phyloP scores from a whole-genome alignment of 345 rosid species.

The Acer yangbiense region DNA sequence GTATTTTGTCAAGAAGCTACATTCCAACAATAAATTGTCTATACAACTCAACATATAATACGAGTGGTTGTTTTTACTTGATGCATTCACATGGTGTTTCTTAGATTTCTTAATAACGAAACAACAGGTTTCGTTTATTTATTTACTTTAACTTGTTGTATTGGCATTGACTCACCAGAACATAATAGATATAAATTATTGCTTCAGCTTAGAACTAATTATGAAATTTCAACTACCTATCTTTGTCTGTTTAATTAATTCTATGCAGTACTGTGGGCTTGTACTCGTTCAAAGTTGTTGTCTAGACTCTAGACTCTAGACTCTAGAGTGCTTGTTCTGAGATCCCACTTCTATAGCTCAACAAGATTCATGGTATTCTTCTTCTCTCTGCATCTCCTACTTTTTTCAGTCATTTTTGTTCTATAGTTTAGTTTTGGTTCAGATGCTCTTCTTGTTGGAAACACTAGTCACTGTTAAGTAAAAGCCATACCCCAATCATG shows the following conservation, averaged over 20 bases:
- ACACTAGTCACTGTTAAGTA: too few relatives aligned
- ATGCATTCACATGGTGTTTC: conserved; percentile 37
- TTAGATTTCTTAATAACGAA: neutral
- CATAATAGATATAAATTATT: conserved; percentile 8
- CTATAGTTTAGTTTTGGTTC: too few relatives aligned
- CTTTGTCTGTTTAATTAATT: neutral
- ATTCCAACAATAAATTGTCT: conserved; percentile 18
- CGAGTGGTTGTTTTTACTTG: conserved; percentile 6
- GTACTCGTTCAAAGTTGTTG: conserved; percentile 18
- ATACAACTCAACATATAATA: conserved; percentile 9
- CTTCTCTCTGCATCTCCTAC: too few relatives aligned
- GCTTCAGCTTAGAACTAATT: neutral
- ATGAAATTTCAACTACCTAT: neutral
- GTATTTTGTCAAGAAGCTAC: conserved; percentile 30
- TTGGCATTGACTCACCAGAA: neutral
- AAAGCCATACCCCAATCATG: neutral
- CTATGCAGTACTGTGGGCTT: neutral
- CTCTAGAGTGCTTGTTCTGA: too few relatives aligned
- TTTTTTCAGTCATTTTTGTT: too few relatives aligned
- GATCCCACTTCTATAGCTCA: too few relatives aligned
- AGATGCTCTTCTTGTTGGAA: too few relatives aligned
- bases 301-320: neutral
- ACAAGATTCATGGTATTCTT: too few relatives aligned
- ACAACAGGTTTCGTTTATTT: neutral
- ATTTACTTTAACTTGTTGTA: neutral